Evolutionary conservation across 2,329 filamentous ascomycete genomes (phyloP), one percentile per base, ranked within the genome.

Genomic region (Clarireedia sp.): DNA sequence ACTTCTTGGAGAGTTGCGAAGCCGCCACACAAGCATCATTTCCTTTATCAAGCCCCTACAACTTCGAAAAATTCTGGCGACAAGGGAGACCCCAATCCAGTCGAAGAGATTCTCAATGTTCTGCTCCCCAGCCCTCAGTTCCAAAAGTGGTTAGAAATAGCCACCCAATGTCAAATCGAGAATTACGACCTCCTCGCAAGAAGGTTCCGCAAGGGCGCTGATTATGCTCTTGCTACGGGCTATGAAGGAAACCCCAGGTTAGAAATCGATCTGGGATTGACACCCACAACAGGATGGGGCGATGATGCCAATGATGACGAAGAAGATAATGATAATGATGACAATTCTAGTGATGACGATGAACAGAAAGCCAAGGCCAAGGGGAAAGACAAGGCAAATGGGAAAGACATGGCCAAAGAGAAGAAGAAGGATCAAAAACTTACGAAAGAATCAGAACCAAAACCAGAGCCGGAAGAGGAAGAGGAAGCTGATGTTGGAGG

Each of bases 11-110:
- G 78, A 58, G 86, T 95, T 8, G 89, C 94, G 6, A 80, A 82
- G 33, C 94, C 94, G 40, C 94, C 94, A 0, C 91, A 99, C 74
- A 99, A 99, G 74, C 90, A 96, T 68, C 88, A 91, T 14, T 99
- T 87, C 70, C 76, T 96, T 2, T 99, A 94, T 71, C 80, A 89
- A 57, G 83, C 90, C 63, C 74, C 72, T 62, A 76, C 66, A 49
- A 71, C 24, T 10, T 72, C 52, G 60, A 71, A 48, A 47, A 46
- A 26, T 17, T 33, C 48, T 59, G 70, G 55, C 43, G 69, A 66
- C 57, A 66, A 61, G 50, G 66, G 63, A 61, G 72, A 77, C 45
- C 70, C 74, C 50, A 80, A 79, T 14, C 80, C 89, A 0, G 78
- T 95, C 57, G 82, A 85, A 54, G 89, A 95, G 69, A 77, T 99